Evolutionary conservation across 2,329 filamentous ascomycete species (phyloP).

Genomic region (Proliferodiscus dingleyae): DNA sequence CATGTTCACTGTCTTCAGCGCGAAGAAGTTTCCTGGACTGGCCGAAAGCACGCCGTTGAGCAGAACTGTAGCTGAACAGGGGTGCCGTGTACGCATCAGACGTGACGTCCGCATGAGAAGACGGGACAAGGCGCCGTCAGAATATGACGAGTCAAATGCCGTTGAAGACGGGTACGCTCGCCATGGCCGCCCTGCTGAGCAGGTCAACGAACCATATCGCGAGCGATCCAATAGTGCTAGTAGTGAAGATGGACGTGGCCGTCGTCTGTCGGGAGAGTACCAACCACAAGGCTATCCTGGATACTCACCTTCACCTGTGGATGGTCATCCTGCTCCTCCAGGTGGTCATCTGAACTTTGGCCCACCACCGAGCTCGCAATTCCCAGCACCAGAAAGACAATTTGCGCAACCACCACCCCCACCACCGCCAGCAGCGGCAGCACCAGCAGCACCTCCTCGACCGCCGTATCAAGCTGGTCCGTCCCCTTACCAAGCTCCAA

Average conservation of each 20-base stretch:
- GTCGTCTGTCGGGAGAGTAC: conserved; percentile 45
- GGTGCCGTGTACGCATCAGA: conserved; percentile 90
- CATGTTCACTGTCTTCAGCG: conserved; percentile 86
- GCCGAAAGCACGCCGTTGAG: conserved; percentile 85
- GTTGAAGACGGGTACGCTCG: conserved; percentile 56
- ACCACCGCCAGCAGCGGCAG: too few relatives aligned
- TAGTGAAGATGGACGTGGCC: conserved; percentile 20
- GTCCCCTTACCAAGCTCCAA: conserved; percentile 10
- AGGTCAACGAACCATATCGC: conserved; percentile 11
- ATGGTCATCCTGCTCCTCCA: conserved; percentile 26
- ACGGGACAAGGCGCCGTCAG: conserved; percentile 63
- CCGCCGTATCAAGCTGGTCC: conserved; percentile 26
- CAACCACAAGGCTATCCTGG: conserved; percentile 26
- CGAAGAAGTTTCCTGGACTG: conserved; percentile 96
- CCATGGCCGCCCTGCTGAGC: conserved; percentile 30
- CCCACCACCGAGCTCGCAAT: conserved; percentile 12
- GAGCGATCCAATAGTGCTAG: conserved; percentile 20
- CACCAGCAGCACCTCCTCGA: conserved; percentile 8
- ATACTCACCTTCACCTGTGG: conserved; percentile 12
- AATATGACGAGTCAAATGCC: conserved; percentile 39
- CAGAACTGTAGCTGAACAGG: conserved; percentile 90
- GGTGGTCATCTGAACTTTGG: conserved; percentile 33
- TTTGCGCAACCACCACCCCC: conserved; percentile 19
- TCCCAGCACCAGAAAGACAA: conserved; percentile 13
- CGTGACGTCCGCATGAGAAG: conserved; percentile 91